These are phyloP conservation scores for Cyberlindnera bimundalis DNA, from an alignment of 805 yeast genomes.

Conservation along the genomic window DNA sequence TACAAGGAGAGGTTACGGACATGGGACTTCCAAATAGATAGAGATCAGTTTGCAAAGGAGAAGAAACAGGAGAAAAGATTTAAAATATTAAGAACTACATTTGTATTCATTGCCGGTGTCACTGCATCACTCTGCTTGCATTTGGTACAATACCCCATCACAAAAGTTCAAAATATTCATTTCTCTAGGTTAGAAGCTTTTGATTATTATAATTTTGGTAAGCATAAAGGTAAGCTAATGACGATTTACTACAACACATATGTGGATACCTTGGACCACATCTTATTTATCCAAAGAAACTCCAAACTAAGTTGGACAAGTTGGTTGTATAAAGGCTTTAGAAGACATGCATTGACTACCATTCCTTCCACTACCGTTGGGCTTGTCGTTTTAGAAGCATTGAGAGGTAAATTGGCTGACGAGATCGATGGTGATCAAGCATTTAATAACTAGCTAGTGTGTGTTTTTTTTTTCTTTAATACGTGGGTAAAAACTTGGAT, in stretches of 20 bases:
- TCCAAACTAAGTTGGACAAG: slow-evolving; percentile 54
- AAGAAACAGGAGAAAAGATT: slow-evolving; percentile 28
- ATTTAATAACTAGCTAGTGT: no score
- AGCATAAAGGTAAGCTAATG: slow-evolving; percentile 16
- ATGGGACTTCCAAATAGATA: slow-evolving; percentile 24
- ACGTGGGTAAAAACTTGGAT: no score
- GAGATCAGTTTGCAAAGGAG: slow-evolving; percentile 24
- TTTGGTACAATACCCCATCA: slow-evolving; percentile 77
- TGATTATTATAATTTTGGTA: slow-evolving; percentile 48
- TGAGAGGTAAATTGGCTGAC: slow-evolving; percentile 45
- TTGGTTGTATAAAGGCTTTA: slow-evolving; percentile 78
- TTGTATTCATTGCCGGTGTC: slow-evolving; percentile 81
- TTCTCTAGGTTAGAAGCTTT: slow-evolving; percentile 75
- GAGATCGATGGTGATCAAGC: slow-evolving; percentile 15
- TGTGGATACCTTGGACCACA: slow-evolving; percentile 66
- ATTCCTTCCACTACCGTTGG: slow-evolving; percentile 91
- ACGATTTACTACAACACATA: slow-evolving; percentile 70
- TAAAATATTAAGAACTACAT: slow-evolving; percentile 59
- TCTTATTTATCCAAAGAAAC: slow-evolving; percentile 49
- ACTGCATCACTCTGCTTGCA: slow-evolving; percentile 77
- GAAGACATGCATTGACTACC: slow-evolving; percentile 64
- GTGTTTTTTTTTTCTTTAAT: no score
- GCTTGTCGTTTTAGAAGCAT: slow-evolving; percentile 75
- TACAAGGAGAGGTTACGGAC: slow-evolving; percentile 34
- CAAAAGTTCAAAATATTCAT: slow-evolving; percentile 77